phyloP scores from a whole-genome alignment of 495 filamentous ascomycete species.

The Penicillium longicatenatum region DNA sequence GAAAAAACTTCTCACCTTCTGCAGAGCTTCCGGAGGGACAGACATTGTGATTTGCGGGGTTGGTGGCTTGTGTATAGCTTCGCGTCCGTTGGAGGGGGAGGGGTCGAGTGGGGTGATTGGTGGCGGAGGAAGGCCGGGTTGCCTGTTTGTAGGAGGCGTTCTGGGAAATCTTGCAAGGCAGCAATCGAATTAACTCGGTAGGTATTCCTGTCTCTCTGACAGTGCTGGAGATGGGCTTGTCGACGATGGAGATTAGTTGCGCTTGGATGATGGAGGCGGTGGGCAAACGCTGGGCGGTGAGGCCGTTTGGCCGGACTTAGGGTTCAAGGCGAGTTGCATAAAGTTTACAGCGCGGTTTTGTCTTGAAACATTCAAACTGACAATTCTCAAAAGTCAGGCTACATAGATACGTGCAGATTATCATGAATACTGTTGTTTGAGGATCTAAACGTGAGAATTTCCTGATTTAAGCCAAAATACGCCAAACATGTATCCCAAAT shows the following conservation, averaged over 20 bases:
- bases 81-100: constrained; percentile 4
- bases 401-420: background rate
- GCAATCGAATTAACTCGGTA: background rate
- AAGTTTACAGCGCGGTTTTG: background rate
- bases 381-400: background rate
- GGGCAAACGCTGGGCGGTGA: constrained; percentile 12
- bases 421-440: background rate
- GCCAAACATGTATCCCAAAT: background rate
- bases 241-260: constrained; percentile 1
- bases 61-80: constrained; percentile 5
- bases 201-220: background rate
- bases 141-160: background rate
- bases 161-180: background rate
- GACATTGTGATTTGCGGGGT: constrained; percentile 64
- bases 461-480: background rate
- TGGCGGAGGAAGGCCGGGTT: background rate
- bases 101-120: constrained; percentile 4
- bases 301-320: constrained; percentile 13
- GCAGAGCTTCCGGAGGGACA: constrained; percentile 91
- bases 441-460: background rate
- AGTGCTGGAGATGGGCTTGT: background rate
- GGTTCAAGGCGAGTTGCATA: constrained; percentile 5
- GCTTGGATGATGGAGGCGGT: constrained; percentile 11
- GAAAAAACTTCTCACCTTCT: constrained; percentile 64
- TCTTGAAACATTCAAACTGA: background rate